Base-by-base conservation (phyloP, 208 protist genomes). In the Trypanosoma brucei region DNA sequence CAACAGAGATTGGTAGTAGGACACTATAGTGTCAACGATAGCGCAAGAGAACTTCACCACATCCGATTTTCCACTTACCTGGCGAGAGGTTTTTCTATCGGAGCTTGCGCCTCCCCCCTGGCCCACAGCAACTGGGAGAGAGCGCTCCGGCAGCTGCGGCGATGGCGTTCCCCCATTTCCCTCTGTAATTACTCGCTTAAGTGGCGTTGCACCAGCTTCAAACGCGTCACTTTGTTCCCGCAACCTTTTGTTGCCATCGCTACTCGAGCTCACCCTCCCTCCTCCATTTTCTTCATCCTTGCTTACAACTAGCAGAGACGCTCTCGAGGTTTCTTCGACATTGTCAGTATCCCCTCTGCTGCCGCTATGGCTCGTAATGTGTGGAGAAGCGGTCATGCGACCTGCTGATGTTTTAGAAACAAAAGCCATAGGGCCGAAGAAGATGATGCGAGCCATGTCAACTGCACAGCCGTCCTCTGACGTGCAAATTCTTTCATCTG, bases 1-100 rank as follows among this genome's bases (percentile, higher is more conserved):
- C 3, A 93, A 68, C 40, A 93, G 72, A 1, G 78, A 86, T 61
- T 93, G 86, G 59, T 82, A 93, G 63, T 93, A 88, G 31, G 75
- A 54, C n/a, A 81, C 64, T 22, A 90, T 74, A 11, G 72, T 75
- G 1, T 89, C 78, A 39, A 74, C 68, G 39, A 68, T 69, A 30
- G 46, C 61, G 35, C 62, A 69, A 7, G 62, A 74, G 55, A 68
- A 74, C 22, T 45, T 56, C 34, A 65, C 53, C 48, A 61, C 66
- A 22, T 35, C 66, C 13, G 31, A 38, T 48, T 54, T 5, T n/a
- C 50, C 31, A 34, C 31, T 6, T 31, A 35, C 9, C n/a, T 54
- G 50, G 6, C 31, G 9, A 48, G n/a, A 14, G 7, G 11, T 33
- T 11, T 46, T 48, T 35, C 46, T 46, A 11, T 59, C 30, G 7